Evolutionary conservation across 192 early-diverging fungal genomes (phyloP).

Genomic region (Coemansia sp.): DNA sequence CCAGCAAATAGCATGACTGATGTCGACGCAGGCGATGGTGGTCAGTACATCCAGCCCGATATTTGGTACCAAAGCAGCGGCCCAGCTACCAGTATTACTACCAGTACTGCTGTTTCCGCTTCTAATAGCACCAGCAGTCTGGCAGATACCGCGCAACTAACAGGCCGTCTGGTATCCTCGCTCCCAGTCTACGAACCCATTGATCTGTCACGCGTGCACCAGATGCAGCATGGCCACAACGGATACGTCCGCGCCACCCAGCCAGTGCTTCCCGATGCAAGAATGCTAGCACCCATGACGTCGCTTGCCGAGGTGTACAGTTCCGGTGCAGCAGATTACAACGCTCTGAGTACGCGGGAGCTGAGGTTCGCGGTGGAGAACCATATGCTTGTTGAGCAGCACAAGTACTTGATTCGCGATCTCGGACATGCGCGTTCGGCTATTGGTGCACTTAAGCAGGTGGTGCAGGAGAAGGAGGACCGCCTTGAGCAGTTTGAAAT

Average conservation of each 20-base stretch:
- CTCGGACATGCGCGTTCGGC: conserved; percentile 49
- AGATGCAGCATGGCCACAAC: neutral
- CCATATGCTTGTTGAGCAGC: conserved; percentile 53
- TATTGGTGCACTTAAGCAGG: conserved; percentile 43
- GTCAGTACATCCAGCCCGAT: neutral
- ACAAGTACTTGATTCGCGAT: conserved; percentile 47
- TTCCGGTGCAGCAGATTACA: conserved; percentile 8
- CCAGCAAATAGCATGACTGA: neutral
- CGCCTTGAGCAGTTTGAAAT: conserved; percentile 38
- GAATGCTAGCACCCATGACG: conserved; percentile 50
- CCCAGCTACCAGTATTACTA: neutral
- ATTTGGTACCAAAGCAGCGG: conserved; percentile 6
- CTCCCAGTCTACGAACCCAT: conserved; percentile 49
- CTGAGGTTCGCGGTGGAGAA: conserved; percentile 49
- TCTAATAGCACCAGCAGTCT: neutral
- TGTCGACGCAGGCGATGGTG: neutral
- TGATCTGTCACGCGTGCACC: conserved; percentile 23
- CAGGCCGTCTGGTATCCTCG: conserved; percentile 21
- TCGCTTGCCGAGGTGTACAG: conserved; percentile 36
- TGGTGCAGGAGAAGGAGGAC: conserved; percentile 52
- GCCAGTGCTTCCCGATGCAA: conserved; percentile 33
- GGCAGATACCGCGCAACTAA: conserved; percentile 6
- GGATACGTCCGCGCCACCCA: conserved; percentile 29
- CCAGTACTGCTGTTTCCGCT: neutral
- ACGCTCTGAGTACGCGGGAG: conserved; percentile 42